Conservation (phyloP, 2,329 filamentous ascomycete genomes). For the Hymenoscyphus albidus region DNA sequence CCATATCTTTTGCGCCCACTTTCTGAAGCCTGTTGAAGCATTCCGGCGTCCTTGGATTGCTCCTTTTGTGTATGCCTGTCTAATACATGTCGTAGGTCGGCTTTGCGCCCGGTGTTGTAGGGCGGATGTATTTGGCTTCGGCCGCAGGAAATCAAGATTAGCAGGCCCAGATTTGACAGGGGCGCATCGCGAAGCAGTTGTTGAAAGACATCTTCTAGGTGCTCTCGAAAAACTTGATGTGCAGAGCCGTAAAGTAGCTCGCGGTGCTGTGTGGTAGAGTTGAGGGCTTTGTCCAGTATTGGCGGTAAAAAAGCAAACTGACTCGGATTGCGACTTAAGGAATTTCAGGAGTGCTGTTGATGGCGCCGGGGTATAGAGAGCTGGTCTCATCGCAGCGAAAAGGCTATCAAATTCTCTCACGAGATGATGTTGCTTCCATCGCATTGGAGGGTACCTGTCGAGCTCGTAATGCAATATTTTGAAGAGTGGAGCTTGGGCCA, state of each 20-base stretch:
- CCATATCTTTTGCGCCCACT: slow-evolving; percentile 31
- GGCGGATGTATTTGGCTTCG: slow-evolving; percentile 16
- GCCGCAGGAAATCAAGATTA: slow-evolving; percentile 30
- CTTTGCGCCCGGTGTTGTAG: slow-evolving; percentile 5
- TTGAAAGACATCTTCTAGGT: slow-evolving; percentile 22
- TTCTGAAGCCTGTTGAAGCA: slow-evolving; percentile 19
- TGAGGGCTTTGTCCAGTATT: slow-evolving; percentile 33
- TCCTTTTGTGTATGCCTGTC: not conserved
- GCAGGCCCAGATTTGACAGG: slow-evolving; percentile 26
- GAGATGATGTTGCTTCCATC: slow-evolving; percentile 5
- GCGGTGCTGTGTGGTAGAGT: not conserved
- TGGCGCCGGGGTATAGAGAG: slow-evolving; percentile 38
- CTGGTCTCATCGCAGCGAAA: slow-evolving; percentile 33
- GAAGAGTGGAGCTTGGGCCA: slow-evolving; percentile 2
- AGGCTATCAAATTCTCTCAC: not conserved
- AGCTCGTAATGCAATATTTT: not conserved
- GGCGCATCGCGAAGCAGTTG: slow-evolving; percentile 18
- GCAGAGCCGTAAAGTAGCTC: not conserved
- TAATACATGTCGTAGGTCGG: not conserved
- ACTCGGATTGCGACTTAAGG: slow-evolving; percentile 66
- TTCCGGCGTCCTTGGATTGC: slow-evolving; percentile 16
- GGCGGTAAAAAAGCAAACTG: slow-evolving; percentile 47
- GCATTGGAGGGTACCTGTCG: not conserved
- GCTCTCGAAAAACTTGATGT: slow-evolving; percentile 14
- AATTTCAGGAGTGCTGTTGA: slow-evolving; percentile 64